Evolutionary conservation across 2,329 filamentous ascomycete genomes (phyloP).

Genomic region (Ascomycota sp.): DNA sequence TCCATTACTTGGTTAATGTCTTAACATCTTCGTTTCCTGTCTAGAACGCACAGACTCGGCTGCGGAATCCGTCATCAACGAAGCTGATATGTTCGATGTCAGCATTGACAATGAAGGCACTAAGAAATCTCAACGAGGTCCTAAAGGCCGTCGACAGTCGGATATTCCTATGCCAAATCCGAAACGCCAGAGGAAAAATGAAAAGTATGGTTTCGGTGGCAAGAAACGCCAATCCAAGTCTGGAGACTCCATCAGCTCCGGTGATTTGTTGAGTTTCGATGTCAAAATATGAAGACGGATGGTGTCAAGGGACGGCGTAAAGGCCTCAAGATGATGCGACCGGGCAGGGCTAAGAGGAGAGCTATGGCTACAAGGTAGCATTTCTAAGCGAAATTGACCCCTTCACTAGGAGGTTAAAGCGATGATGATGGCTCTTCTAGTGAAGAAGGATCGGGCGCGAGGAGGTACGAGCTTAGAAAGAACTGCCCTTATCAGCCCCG

Average conservation of each 20-base stretch:
- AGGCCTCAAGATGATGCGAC: slow-evolving; percentile 18
- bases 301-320: slow-evolving; percentile 5
- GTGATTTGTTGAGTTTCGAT: slow-evolving; percentile 64
- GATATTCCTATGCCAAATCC: slow-evolving; percentile 21
- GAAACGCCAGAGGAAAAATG: slow-evolving; percentile 86
- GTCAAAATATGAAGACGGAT: slow-evolving; percentile 60
- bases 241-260: slow-evolving; percentile 65
- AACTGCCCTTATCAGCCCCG: too few relatives aligned
- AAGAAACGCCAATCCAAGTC: slow-evolving; percentile 90
- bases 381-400: too few relatives aligned
- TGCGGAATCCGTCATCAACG: slow-evolving; percentile 43
- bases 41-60: slow-evolving; percentile 64
- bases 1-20: not conserved
- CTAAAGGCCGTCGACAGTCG: slow-evolving; percentile 12
- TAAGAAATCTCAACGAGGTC: slow-evolving; percentile 16
- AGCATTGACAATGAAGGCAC: slow-evolving; percentile 51
- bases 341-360: slow-evolving; percentile 32
- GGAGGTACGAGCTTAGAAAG: too few relatives aligned
- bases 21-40: slow-evolving; percentile 2
- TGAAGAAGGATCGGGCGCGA: too few relatives aligned
- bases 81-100: slow-evolving; percentile 81
- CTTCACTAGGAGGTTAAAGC: too few relatives aligned
- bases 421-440: too few relatives aligned
- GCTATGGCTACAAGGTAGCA: slow-evolving; percentile 10
- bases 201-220: slow-evolving; percentile 87